Conservation (phyloP, 805 yeast species). For the Starmerella bacillaris region DNA sequence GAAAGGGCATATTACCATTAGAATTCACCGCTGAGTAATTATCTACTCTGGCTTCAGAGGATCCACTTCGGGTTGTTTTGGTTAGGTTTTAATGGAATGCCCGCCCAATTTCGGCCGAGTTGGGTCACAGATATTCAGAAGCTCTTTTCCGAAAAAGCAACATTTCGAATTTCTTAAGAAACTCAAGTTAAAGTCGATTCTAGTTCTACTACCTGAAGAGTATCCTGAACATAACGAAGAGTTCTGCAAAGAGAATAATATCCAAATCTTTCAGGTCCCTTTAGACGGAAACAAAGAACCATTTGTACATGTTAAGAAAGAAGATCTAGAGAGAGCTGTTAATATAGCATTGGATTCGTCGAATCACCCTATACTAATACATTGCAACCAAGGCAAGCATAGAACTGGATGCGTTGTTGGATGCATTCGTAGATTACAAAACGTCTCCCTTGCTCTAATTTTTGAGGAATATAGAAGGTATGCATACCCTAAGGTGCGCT, state of each 20-base stretch:
- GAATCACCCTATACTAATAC: constrained; percentile 83
- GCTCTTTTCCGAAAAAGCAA: constrained; percentile 76
- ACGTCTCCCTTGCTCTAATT: constrained; percentile 85
- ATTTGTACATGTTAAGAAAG: constrained; percentile 31
- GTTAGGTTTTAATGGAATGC: constrained; percentile 12
- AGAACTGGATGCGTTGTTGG: constrained; percentile 94
- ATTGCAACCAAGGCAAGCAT: constrained; percentile 92
- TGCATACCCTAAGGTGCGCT: constrained; percentile 88
- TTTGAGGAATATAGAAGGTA: constrained; percentile 90
- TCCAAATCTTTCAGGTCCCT: constrained; percentile 69
- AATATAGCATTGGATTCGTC: constrained; percentile 64
- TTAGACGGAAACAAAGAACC: constrained; percentile 71
- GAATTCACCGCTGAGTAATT: too few relatives aligned
- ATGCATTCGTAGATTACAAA: constrained; percentile 69
- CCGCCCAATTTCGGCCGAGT: constrained; percentile 91
- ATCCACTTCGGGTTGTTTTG: too few relatives aligned
- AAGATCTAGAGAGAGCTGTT: constrained; percentile 59
- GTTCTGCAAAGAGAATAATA: constrained; percentile 42
- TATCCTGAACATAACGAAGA: constrained; percentile 63
- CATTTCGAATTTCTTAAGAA: constrained; percentile 53
- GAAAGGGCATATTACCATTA: too few relatives aligned
- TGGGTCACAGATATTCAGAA: constrained; percentile 57
- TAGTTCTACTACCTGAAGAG: constrained; percentile 79
- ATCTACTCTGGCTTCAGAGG: too few relatives aligned
- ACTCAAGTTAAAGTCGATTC: constrained; percentile 49